phyloP scores from a whole-genome alignment of 805 yeast species.

The Zygotorulaspora danielsina region DNA sequence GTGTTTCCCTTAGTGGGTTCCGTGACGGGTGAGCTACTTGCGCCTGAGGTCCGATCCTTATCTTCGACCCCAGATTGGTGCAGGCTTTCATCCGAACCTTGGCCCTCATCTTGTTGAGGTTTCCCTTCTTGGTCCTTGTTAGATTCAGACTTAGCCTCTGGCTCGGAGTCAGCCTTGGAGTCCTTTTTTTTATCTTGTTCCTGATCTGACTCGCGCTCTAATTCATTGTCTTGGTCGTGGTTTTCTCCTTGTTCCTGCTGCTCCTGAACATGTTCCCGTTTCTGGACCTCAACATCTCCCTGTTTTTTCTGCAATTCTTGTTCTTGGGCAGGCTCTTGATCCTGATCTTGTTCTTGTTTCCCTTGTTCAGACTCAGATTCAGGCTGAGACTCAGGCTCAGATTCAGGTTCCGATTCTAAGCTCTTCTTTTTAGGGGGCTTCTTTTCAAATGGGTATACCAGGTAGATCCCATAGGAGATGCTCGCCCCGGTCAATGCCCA shows the following conservation, averaged over 20 bases:
- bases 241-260: neutral
- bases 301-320: neutral
- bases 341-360: slow-evolving; percentile 1
- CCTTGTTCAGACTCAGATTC: slow-evolving; percentile 8
- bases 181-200: slow-evolving; percentile 1
- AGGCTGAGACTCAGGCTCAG: slow-evolving; percentile 2
- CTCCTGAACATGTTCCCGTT: slow-evolving; percentile 15
- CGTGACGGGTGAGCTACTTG: slow-evolving; percentile 3
- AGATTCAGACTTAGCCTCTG: neutral
- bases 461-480: slow-evolving; percentile 12
- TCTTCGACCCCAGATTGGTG: slow-evolving; percentile 1
- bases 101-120: slow-evolving; percentile 1
- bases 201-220: slow-evolving; percentile 3
- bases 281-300: slow-evolving; percentile 1
- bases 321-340: slow-evolving; percentile 3
- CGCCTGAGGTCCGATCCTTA: slow-evolving; percentile 1
- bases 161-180: neutral
- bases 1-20: slow-evolving; percentile 7
- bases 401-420: slow-evolving; percentile 1
- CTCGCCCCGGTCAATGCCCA: slow-evolving; percentile 15
- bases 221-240: neutral
- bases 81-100: slow-evolving; percentile 2
- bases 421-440: slow-evolving; percentile 7
- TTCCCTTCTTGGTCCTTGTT: neutral
- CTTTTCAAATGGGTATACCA: slow-evolving; percentile 12